Conservation (phyloP, 495 filamentous ascomycete species). For the Penicillium lividum region DNA sequence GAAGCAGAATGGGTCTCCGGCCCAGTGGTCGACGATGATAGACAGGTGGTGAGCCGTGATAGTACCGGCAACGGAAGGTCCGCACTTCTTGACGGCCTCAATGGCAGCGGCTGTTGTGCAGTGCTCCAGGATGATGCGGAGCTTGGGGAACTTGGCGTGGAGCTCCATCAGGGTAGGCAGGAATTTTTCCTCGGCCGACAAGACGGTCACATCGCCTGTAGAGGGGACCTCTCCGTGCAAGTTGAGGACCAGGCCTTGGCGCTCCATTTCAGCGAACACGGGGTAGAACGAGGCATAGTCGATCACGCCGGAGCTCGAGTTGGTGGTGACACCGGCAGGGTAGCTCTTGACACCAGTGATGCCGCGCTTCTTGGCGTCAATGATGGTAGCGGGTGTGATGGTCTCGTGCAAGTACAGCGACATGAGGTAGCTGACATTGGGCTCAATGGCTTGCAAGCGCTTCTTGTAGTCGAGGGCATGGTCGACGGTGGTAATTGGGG, state of each 20-base stretch:
- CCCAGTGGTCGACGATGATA: constrained; percentile 74
- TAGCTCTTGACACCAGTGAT: constrained; percentile 60
- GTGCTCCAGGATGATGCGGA: constrained; percentile 77
- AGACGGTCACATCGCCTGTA: constrained; percentile 58
- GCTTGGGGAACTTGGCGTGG: constrained; percentile 71
- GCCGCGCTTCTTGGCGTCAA: constrained; percentile 61
- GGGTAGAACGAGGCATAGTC: constrained; percentile 70
- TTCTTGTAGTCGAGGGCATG: constrained; percentile 75
- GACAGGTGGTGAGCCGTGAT: constrained; percentile 82
- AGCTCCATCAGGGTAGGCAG: constrained; percentile 73
- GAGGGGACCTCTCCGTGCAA: constrained; percentile 62
- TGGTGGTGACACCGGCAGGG: constrained; percentile 73
- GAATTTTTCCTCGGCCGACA: constrained; percentile 81
- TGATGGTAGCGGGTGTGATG: constrained; percentile 77
- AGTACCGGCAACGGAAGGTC: constrained; percentile 62
- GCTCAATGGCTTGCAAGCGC: constrained; percentile 65
- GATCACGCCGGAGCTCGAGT: constrained; percentile 78
- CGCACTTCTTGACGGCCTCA: constrained; percentile 72
- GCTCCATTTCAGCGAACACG: constrained; percentile 79
- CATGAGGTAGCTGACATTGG: constrained; percentile 81
- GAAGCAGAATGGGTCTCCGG: constrained; percentile 75
- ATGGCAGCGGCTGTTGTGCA: constrained; percentile 83
- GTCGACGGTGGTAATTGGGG: constrained; percentile 73
- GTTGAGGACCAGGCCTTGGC: constrained; percentile 63
- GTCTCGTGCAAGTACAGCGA: constrained; percentile 79